A percentile compares a stretch with the other conserved stretches of the same genome.
Conservation (phyloP, 1,139 yeast genomes). For the Taphrina pruni region DNA sequence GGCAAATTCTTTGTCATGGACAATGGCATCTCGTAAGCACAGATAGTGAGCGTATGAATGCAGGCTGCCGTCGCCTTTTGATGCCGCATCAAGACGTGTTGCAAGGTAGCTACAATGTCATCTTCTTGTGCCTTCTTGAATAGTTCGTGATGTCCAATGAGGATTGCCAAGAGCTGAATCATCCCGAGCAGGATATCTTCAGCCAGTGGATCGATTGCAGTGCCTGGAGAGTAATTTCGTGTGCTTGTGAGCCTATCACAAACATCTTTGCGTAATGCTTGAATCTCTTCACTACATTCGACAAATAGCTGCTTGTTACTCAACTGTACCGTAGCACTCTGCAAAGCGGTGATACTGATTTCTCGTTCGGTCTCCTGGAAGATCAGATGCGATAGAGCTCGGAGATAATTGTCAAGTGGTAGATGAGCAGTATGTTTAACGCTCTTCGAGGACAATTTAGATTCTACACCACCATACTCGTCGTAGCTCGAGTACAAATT, state of each 20-base stretch:
- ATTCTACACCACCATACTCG: constrained; percentile 17
- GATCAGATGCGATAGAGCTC: constrained; percentile 50
- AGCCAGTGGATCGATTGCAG: constrained; percentile 54
- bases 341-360: constrained; percentile 67
- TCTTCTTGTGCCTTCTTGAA: constrained; percentile 72
- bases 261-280: constrained; percentile 58
- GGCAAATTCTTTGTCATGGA: constrained; percentile 73
- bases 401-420: constrained; percentile 5
- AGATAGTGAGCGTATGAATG: constrained; percentile 73
- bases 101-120: constrained; percentile 67
- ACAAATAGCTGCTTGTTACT: constrained; percentile 65
- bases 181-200: constrained; percentile 72
- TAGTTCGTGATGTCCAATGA: constrained; percentile 67
- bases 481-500: constrained; percentile 21
- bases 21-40: constrained; percentile 79
- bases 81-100: constrained; percentile 73
- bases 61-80: constrained; percentile 73
- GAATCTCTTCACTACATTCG: constrained; percentile 57
- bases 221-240: constrained; percentile 49
- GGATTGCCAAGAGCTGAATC: constrained; percentile 60
- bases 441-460: constrained; percentile 3
- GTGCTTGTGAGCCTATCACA: constrained; percentile 62
- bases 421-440: not conserved
- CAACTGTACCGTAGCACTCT: constrained; percentile 75
- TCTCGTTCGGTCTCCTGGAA: constrained; percentile 63